Percentiles rank a stretch among this genome's conserved stretches.
Conservation (phyloP, 2,329 filamentous ascomycete species). For the Lecanicillium sp. region DNA sequence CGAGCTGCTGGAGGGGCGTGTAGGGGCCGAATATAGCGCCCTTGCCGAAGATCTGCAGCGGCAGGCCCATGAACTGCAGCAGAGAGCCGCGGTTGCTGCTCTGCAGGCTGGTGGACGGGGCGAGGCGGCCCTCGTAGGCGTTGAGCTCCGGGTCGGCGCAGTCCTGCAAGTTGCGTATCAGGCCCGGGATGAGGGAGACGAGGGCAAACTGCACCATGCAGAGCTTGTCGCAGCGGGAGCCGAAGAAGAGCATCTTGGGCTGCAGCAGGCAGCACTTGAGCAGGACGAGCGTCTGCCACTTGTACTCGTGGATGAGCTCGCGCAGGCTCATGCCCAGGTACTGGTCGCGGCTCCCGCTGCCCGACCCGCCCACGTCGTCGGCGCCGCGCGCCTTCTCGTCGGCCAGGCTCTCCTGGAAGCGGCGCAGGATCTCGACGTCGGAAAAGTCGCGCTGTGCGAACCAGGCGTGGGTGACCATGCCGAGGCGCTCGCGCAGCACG, state of each 20-base stretch:
- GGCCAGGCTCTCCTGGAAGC: conserved; percentile 84
- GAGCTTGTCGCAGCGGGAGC: conserved; percentile 87
- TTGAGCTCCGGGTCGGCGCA: conserved; percentile 92
- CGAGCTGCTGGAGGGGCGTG: conserved; percentile 90
- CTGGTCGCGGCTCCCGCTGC: conserved; percentile 72
- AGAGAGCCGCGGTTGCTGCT: conserved; percentile 90
- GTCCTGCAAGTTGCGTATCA: conserved; percentile 88
- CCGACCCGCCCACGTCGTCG: conserved; percentile 48
- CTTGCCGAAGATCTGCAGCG: conserved; percentile 92
- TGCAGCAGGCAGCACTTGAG: conserved; percentile 92
- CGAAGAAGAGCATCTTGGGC: conserved; percentile 99
- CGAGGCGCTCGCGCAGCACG: conserved; percentile 81
- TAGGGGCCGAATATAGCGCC: conserved; percentile 95
- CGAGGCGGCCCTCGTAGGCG: conserved; percentile 67
- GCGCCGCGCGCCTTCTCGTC: conserved; percentile 56
- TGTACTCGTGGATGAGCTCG: conserved; percentile 90
- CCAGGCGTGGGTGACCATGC: conserved; percentile 90
- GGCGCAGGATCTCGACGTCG: conserved; percentile 80
- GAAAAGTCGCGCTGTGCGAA: conserved; percentile 92
- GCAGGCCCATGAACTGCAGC: conserved; percentile 88
- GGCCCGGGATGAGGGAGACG: conserved; percentile 87
- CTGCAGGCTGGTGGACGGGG: conserved; percentile 75
- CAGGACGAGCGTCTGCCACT: conserved; percentile 86
- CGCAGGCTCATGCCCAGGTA: conserved; percentile 84
- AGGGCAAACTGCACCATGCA: conserved; percentile 99